Percentiles rank a stretch among this genome's conserved stretches.
Conservation (phyloP, 345 rosid species). For the Cardamine occulta region DNA sequence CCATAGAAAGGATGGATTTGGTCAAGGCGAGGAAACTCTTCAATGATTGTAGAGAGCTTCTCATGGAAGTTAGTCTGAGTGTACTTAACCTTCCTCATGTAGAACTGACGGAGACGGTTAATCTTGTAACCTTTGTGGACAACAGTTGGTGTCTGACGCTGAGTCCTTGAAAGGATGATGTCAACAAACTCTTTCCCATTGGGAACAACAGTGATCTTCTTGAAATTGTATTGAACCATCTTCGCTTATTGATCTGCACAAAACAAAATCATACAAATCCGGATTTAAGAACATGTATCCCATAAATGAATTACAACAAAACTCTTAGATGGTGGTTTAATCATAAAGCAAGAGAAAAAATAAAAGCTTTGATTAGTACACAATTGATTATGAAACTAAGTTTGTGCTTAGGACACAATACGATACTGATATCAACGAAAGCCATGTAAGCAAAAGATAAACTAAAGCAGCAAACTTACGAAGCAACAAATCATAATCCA, state of each 20-base stretch:
- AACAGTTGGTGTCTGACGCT: slow-evolving; percentile 79
- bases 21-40: slow-evolving; percentile 78
- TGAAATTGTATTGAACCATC: slow-evolving; percentile 79
- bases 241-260: slow-evolving; percentile 35
- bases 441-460: neutral
- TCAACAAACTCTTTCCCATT: slow-evolving; percentile 69
- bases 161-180: slow-evolving; percentile 75
- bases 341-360: neutral
- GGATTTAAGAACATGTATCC: neutral
- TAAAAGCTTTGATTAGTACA: neutral
- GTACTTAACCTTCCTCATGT: slow-evolving; percentile 84
- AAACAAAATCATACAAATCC: neutral
- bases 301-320: neutral
- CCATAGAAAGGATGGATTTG: slow-evolving; percentile 81
- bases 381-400: neutral
- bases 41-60: slow-evolving; percentile 66
- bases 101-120: slow-evolving; percentile 71
- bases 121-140: slow-evolving; percentile 86
- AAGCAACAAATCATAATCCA: neutral
- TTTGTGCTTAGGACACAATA: no score
- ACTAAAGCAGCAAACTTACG: neutral
- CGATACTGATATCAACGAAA: neutral
- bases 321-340: neutral
- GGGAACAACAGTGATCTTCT: slow-evolving; percentile 80
- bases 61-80: slow-evolving; percentile 72